Base-by-base conservation (phyloP, 75 land plant genomes). In the Azolla pinnata region DNA sequence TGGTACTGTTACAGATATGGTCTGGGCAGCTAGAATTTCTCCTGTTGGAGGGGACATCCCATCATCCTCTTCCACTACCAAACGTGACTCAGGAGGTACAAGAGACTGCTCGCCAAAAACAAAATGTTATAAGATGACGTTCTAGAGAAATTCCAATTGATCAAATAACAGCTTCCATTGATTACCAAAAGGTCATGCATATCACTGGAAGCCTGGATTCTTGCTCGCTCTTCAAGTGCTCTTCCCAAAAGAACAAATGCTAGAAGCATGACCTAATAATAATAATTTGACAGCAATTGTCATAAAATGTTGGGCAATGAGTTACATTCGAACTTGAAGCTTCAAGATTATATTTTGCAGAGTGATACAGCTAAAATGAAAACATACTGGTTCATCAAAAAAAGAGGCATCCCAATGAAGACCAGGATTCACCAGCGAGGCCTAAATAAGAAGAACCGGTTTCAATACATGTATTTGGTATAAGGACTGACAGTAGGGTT, bases 141-240 rank as follows among this genome's bases (percentile, higher is more conserved):
- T n/a, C 17, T 10, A 54, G 57, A 29, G 4, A 2, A 21, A 54
- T 42, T 2, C 29, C 57, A 54, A 18, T 51, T 51, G 24, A 5
- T 19, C 24, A 18, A 18, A 51, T 51, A 24, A 18, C 8, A 19
- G 19, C 54, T 51, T 24, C 5, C 17, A 44, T 3, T 25, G 67
- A 84, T 65, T 58, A 87, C 92, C 54, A 91, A 75, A 31, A 93
- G 98, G 62, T 81, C 86, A 66, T 89, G 87, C 98, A 93, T 93
- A 67, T 89, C 87, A 62, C 96, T 93, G 12, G 98, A 93, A 23
- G 98, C 98, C 49, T 69, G 80, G 21, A 86, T 57, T 56, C 98
- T 74, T 44, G 98, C 90, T 32, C 66, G 75, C 51, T 86, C 96
- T 71, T 91, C 97, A 45, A 91, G 67, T 55, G 95, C 63, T 31